Base-by-base conservation (phyloP, 352 stramenopile species). In the Phytophthora kernoviae region DNA sequence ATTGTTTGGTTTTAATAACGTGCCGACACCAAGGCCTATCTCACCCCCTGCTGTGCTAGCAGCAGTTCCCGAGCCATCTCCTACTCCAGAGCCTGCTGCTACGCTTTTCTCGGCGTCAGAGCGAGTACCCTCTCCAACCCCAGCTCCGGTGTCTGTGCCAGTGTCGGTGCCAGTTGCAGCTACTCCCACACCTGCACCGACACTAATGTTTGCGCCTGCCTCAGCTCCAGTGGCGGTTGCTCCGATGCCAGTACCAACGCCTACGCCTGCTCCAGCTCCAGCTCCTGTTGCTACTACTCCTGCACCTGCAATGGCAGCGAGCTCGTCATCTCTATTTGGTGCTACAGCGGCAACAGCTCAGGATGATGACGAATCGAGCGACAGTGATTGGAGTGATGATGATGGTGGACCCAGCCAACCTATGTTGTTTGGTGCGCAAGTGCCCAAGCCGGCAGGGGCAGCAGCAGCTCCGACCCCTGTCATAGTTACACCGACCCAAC, bases 361-460 rank as follows among this genome's bases (percentile, higher is more conserved):
- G 32, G 58, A 73, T 26, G 73, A 81, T 36, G 80, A 88, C 15
- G 63, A 88, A 40, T 81, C 77, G 10, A 87, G 76, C 42, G 80
- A 90, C 40, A 88, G 79, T 27, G 80, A 90, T 64, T 90, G 80
- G 80, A 87, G 79, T 32, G 78, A 88, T 50, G 70, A 83, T 41
- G 77, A 89, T n/a, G 60, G 61, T 17, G 26, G 24, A 32, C 43
- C 34, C 41, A 59, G 41, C 12, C 68, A 75, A 15, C 63, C 75
- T 12, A 51, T 44, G 34, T 61, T 83, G 18, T 87, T 83, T 52
- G 73, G 70, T n/a, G 58, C 62, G 2, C 65, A 61, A 46, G 56
- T 48, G 26, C 44, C 64, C 14, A 62, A 61, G 18, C 45, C 67
- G 15, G 36, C 57, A 11, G 55, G 37, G 18, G 40, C 57, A 5